phyloP scores from a whole-genome alignment of 441 rosid species.

The Gossypium aridum region DNA sequence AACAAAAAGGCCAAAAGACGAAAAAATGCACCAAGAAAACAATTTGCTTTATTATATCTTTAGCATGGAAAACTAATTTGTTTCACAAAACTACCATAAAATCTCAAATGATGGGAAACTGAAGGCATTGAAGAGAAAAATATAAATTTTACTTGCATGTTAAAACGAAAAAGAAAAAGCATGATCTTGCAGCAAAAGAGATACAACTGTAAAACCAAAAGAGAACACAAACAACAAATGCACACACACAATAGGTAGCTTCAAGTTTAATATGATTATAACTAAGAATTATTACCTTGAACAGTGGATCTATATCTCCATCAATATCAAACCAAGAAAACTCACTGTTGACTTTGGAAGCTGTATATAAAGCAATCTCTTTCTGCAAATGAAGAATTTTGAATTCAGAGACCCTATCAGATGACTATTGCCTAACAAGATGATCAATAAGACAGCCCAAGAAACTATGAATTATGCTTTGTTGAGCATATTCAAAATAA shows the following conservation, averaged over 20 bases:
- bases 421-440: not conserved
- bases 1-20: constrained; percentile 8
- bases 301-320: constrained; percentile 89
- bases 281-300: constrained; percentile 54
- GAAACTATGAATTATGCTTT: not conserved
- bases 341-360: constrained; percentile 74
- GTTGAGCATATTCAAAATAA: not conserved
- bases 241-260: not conserved
- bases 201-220: not conserved
- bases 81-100: not conserved
- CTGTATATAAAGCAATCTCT: constrained; percentile 93
- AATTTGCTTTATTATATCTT: not conserved
- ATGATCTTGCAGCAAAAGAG: not conserved
- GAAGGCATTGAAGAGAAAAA: not conserved
- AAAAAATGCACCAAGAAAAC: constrained; percentile 11
- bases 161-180: not conserved
- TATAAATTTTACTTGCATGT: not conserved
- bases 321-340: constrained; percentile 93
- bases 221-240: not conserved
- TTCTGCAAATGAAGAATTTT: constrained; percentile 53
- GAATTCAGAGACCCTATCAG: constrained; percentile 6
- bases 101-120: not conserved
- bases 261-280: not conserved
- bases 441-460: not conserved
- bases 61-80: not conserved